These are phyloP conservation scores for Suillus paluster DNA, from an alignment of 768 basidiomycete genomes.

Conservation along the genomic window DNA sequence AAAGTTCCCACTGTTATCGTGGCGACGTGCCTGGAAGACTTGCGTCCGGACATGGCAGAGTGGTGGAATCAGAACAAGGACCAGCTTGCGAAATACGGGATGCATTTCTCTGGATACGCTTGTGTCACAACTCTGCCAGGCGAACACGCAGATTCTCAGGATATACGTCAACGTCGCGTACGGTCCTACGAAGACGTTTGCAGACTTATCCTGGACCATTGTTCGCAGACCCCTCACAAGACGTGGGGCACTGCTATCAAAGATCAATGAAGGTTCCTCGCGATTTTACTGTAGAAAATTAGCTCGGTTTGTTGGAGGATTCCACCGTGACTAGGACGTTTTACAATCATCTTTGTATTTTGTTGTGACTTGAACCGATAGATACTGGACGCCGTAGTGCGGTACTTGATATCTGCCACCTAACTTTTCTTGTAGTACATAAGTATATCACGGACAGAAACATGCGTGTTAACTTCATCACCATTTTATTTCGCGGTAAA, in stretches of 20 bases:
- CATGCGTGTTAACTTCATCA: no score
- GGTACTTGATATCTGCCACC: no score
- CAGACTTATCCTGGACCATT: not conserved
- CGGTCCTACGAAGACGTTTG: slow-evolving; percentile 1
- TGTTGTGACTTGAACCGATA: no score
- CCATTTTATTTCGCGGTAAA: no score
- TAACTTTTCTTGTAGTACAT: no score
- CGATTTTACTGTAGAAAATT: not conserved
- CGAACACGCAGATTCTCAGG: not conserved
- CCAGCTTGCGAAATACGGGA: slow-evolving; percentile 30
- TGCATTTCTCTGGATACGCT: slow-evolving; percentile 39
- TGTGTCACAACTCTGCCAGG: slow-evolving; percentile 36
- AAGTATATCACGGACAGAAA: no score
- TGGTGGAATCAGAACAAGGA: slow-evolving; percentile 42
- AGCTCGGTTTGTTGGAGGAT: not conserved
- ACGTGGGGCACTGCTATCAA: not conserved
- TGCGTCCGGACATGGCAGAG: slow-evolving; percentile 30
- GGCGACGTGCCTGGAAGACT: slow-evolving; percentile 33
- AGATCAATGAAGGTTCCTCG: not conserved
- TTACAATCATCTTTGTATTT: not conserved
- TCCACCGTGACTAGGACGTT: not conserved
- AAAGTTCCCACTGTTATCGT: slow-evolving; percentile 29
- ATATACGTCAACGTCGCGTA: slow-evolving; percentile 11
- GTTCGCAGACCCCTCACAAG: not conserved
- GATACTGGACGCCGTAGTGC: no score